Conservation (phyloP, 2,329 filamentous ascomycete genomes). For the Verticillium isaacii region DNA sequence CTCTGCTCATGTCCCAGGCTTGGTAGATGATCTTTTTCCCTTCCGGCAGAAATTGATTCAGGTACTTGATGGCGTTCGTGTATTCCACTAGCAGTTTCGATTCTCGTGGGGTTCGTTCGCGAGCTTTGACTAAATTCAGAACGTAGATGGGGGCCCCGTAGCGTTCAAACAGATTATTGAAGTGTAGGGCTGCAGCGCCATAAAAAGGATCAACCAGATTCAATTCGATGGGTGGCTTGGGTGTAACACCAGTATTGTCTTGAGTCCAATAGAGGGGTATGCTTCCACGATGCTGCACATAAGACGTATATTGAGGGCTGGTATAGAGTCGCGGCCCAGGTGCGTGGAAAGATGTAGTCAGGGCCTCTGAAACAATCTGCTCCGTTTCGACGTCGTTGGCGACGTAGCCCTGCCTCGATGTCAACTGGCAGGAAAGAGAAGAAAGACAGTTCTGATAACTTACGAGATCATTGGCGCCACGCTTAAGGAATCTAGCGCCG, state of each 20-base stretch:
- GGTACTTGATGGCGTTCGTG: slow-evolving; percentile 79
- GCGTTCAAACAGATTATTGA: slow-evolving; percentile 87
- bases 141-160: slow-evolving; percentile 92
- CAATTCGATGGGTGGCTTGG: slow-evolving; percentile 92
- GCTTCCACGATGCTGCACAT: slow-evolving; percentile 93
- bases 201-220: slow-evolving; percentile 97
- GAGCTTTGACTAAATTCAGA: slow-evolving; percentile 83
- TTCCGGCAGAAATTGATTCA: slow-evolving; percentile 86
- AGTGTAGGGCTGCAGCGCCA: slow-evolving; percentile 85
- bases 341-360: slow-evolving; percentile 93
- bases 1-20: slow-evolving; percentile 97
- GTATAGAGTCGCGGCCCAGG: slow-evolving; percentile 81
- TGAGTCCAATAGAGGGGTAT: slow-evolving; percentile 98
- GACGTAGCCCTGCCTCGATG: slow-evolving; percentile 68
- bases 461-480: slow-evolving; percentile 82
- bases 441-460: slow-evolving; percentile 3
- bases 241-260: slow-evolving; percentile 89
- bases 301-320: slow-evolving; percentile 90
- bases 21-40: slow-evolving; percentile 88
- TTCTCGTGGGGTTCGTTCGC: slow-evolving; percentile 84
- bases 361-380: slow-evolving; percentile 91
- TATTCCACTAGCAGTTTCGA: slow-evolving; percentile 87
- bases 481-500: slow-evolving; percentile 88
- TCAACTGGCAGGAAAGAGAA: not conserved
- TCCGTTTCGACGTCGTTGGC: slow-evolving; percentile 99